phyloP scores from a whole-genome alignment of 1,284 basidiomycete genomes.

The Pisolithus thermaeus region DNA sequence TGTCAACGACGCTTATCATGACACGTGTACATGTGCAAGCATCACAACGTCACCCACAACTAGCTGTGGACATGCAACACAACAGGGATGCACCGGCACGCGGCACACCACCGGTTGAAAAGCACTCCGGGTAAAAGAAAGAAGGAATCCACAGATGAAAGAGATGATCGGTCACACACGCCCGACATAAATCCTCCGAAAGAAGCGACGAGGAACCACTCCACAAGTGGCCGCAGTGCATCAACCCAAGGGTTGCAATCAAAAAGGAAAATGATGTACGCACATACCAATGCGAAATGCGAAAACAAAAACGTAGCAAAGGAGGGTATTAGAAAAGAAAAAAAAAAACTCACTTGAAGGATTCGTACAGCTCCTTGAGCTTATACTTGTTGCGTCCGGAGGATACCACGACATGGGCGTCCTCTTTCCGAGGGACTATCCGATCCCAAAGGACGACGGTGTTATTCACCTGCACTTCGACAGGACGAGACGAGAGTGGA shows the following conservation, averaged over 20 bases:
- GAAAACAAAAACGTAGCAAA: not conserved
- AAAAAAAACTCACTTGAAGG: constrained; percentile 62
- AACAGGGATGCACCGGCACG: too few relatives aligned
- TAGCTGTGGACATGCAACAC: too few relatives aligned
- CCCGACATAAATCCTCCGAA: too few relatives aligned
- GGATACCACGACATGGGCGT: constrained; percentile 57
- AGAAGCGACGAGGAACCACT: too few relatives aligned
- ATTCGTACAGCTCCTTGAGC: constrained; percentile 69
- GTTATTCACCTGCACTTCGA: constrained; percentile 56
- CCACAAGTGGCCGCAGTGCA: not conserved
- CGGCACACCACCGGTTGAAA: too few relatives aligned
- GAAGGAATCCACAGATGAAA: too few relatives aligned
- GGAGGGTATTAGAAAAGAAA: not conserved
- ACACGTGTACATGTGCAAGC: not conserved
- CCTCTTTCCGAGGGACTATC: constrained; percentile 73
- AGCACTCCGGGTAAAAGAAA: too few relatives aligned
- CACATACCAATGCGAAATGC: not conserved
- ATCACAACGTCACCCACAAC: too few relatives aligned
- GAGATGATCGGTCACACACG: too few relatives aligned
- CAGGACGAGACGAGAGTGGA: not conserved
- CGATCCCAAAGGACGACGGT: constrained; percentile 89
- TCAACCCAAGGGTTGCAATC: not conserved
- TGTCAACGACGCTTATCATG: not conserved
- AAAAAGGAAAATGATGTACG: not conserved
- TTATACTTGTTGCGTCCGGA: constrained; percentile 72